Evolutionary conservation across 441 rosid genomes (phyloP), one percentile per base, ranked within the genome.

Genomic region (Manihot esculenta): DNA sequence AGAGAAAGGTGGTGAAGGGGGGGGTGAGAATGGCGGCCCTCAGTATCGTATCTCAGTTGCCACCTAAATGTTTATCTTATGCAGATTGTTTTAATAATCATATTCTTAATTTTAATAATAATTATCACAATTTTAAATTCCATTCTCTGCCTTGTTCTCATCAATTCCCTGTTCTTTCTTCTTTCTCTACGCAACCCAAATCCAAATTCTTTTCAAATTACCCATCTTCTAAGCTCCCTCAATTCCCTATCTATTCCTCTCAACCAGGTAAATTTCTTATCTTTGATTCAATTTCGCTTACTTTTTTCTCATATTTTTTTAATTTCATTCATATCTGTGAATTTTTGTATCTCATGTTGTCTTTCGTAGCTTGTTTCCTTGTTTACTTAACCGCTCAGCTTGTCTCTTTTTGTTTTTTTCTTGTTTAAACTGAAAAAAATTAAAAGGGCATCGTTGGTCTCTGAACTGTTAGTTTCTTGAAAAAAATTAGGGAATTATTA

Each of bases 241-340:
- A 67, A 7, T 74, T 84, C 72, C 79, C 72, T 1, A 45, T 73
- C 82, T 82, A 64, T 78, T 67, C 74, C 81, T 79, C 87, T 0
- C 69, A 66, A 79, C 73, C 91, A 68, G 94, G 94, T 88, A 59
- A 78, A 24, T 62, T 49, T 78, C 26, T 38, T 49, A 55, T 20
- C 49, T 45, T 47, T 50, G 11, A 0, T 56, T 59, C 10, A 21
- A 21, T 63, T 72, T 76, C 27, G 15, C 21, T 13, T 27, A 4
- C 21, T 42, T 61, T 54, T 54, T 6, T 35, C 41, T 2, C 41
- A 2, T 35, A 35, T 1, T 30, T 30, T 30, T 30, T 1, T 30
- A 30, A 30, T 30, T 30, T 3, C 24, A 26, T 56, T 62, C 21
- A 57, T 45, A 20, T 2, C 62, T 53, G 51, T 18, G 18, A 26